Evolutionary conservation across 2,329 filamentous ascomycete species (phyloP).

Genomic region (Fusarium duplospermum): DNA sequence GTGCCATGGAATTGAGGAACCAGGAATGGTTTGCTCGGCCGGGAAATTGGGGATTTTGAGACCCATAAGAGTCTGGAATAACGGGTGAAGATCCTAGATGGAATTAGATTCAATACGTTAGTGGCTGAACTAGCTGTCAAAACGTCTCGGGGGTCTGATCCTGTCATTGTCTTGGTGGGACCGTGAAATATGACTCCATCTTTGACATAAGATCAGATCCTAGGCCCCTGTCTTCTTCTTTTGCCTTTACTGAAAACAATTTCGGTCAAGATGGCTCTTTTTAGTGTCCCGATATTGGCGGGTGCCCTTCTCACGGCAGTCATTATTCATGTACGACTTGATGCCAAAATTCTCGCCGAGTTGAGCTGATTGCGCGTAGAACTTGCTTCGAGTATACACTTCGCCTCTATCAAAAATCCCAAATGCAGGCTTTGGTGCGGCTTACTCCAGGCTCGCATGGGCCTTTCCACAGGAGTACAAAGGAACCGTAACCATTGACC

Average conservation of each 20-base stretch:
- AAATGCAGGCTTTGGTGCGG: conserved; percentile 30
- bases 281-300: background rate
- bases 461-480: conserved; percentile 36
- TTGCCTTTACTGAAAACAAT: background rate
- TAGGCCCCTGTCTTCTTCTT: background rate
- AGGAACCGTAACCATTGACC: conserved; percentile 35
- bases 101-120: background rate
- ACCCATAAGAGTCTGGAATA: background rate
- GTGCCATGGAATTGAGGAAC: background rate
- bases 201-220: background rate
- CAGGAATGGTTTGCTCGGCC: background rate
- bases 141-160: background rate
- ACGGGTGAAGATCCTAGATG: background rate
- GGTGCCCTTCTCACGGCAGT: background rate
- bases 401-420: conserved; percentile 35
- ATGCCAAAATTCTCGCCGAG: background rate
- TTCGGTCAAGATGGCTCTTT: background rate
- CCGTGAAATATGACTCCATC: background rate
- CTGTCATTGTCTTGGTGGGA: background rate
- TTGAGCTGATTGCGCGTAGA: background rate
- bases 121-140: background rate
- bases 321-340: background rate
- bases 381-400: background rate
- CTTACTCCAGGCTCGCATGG: conserved; percentile 40
- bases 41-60: background rate